Conservation (phyloP, 352 stramenopile species). For the Globisporangium uncinulatum region DNA sequence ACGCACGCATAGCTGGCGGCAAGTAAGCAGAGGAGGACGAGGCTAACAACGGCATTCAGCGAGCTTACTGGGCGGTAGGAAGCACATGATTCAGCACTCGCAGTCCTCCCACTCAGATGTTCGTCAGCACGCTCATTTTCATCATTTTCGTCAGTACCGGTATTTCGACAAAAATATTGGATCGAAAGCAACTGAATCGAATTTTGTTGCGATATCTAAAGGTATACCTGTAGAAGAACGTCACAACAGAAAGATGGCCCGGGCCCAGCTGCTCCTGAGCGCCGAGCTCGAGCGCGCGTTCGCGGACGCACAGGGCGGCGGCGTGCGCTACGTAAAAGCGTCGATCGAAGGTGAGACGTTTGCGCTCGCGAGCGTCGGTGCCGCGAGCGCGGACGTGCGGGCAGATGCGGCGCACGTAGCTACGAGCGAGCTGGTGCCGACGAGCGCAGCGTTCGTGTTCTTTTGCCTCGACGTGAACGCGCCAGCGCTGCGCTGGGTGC, state of each 20-base stretch:
- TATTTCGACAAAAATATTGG: no score
- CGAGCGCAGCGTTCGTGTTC: slow-evolving; percentile 67
- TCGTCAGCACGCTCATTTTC: no score
- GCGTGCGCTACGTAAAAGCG: slow-evolving; percentile 66
- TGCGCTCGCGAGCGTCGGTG: slow-evolving; percentile 33
- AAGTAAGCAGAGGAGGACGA: no score
- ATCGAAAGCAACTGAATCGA: no score
- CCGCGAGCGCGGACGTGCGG: slow-evolving; percentile 34
- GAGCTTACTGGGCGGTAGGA: no score
- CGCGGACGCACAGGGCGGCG: slow-evolving; percentile 58
- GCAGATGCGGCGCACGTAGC: slow-evolving; percentile 35
- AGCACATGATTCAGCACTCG: no score
- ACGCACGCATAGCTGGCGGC: no score
- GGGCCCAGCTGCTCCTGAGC: slow-evolving; percentile 54
- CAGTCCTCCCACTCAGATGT: no score
- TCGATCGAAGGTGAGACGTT: slow-evolving; percentile 60
- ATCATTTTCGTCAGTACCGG: no score
- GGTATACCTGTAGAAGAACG: not conserved
- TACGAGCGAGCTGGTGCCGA: slow-evolving; percentile 17
- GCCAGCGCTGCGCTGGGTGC: slow-evolving; percentile 64
- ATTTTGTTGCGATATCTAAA: no score
- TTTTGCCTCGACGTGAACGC: slow-evolving; percentile 74
- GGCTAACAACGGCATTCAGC: no score
- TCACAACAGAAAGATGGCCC: slow-evolving; percentile 35
- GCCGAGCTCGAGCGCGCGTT: slow-evolving; percentile 65